Percentiles rank a stretch among this genome's conserved stretches.
These are phyloP conservation scores for Dovyalis caffra DNA, from an alignment of 345 rosid species.

Conservation along the genomic window DNA sequence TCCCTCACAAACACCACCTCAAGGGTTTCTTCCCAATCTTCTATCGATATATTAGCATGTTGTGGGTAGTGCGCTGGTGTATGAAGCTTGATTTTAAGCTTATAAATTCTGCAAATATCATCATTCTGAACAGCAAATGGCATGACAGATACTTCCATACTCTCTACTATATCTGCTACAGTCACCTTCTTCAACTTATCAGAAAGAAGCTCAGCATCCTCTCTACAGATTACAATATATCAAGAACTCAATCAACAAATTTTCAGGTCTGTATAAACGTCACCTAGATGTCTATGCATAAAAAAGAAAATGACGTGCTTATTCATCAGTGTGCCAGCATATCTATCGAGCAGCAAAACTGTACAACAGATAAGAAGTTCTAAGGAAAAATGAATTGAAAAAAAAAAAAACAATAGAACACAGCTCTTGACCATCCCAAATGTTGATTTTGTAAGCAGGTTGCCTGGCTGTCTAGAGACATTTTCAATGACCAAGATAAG, in stretches of 20 bases:
- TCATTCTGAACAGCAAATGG: slow-evolving; percentile 45
- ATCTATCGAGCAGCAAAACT: too few species aligned
- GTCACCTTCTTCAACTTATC: slow-evolving; percentile 77
- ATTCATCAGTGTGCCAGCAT: not conserved
- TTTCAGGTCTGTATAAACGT: too few species aligned
- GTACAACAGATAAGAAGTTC: too few species aligned
- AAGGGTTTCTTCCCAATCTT: slow-evolving; percentile 68
- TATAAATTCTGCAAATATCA: slow-evolving; percentile 56
- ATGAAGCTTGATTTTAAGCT: slow-evolving; percentile 75
- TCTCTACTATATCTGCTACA: slow-evolving; percentile 72
- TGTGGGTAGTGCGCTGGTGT: slow-evolving; percentile 57
- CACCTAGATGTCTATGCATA: not conserved
- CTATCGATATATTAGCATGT: slow-evolving; percentile 40
- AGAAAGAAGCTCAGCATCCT: slow-evolving; percentile 60
- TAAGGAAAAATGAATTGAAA: too few species aligned
- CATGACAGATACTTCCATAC: slow-evolving; percentile 59
- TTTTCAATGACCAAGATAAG: too few species aligned
- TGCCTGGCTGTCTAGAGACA: too few species aligned
- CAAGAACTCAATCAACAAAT: too few species aligned
- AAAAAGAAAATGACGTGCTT: not conserved
- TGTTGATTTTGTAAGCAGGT: too few species aligned
- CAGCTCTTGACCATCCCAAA: too few species aligned
- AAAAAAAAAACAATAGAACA: too few species aligned
- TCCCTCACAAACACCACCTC: slow-evolving; percentile 56
- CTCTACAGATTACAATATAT: slow-evolving; percentile 44